These are phyloP conservation scores for Mucor circinelloides DNA, from an alignment of 371 early-diverging fungal genomes.

Conservation along the genomic window DNA sequence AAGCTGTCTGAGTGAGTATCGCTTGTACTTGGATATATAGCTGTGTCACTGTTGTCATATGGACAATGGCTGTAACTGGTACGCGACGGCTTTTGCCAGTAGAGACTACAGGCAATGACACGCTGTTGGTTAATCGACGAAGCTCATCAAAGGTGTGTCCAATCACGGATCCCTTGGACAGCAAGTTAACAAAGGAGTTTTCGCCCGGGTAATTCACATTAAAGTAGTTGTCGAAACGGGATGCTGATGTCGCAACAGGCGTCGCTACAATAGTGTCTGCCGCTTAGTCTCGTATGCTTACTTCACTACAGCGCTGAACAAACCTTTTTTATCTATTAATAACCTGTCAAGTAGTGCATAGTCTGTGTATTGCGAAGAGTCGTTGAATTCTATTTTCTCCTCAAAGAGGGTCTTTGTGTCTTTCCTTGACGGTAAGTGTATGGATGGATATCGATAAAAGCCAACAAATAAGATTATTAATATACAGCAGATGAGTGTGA, in stretches of 20 bases:
- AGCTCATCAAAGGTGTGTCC: constrained; percentile 34
- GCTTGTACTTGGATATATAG: constrained; percentile 48
- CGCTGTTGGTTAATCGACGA: constrained; percentile 12
- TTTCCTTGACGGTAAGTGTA: background rate
- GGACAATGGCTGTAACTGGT: constrained; percentile 53
- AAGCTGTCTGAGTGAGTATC: constrained; percentile 50
- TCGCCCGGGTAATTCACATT: background rate
- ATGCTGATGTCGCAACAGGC: background rate
- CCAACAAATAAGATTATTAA: background rate
- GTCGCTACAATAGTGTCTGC: background rate
- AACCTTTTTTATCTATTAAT: constrained; percentile 17
- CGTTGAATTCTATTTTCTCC: constrained; percentile 3
- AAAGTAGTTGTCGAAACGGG: background rate
- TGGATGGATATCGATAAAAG: background rate
- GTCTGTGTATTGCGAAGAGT: constrained; percentile 35
- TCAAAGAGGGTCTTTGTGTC: background rate
- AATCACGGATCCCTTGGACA: background rate
- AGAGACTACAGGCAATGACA: background rate
- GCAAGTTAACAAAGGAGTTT: background rate
- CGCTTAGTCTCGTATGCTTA: background rate
- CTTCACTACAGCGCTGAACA: no score
- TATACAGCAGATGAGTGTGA: background rate
- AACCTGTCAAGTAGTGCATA: constrained; percentile 31
- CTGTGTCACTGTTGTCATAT: constrained; percentile 32
- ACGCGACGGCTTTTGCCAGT: constrained; percentile 28